Conservation (phyloP, 2,329 filamentous ascomycete species). For the Pseudogymnoascus sp. region DNA sequence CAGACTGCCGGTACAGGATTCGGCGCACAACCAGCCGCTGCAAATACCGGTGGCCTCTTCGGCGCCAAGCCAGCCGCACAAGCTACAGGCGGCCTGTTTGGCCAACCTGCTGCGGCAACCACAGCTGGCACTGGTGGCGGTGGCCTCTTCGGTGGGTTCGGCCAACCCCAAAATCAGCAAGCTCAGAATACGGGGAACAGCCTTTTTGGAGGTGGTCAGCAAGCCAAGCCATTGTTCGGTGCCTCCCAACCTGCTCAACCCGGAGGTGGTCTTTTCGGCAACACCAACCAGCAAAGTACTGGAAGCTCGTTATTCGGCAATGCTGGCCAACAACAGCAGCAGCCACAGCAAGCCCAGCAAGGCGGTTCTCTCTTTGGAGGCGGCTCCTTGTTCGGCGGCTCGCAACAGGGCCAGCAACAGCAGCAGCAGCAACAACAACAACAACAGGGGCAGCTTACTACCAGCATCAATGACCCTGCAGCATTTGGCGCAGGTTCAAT, state of each 20-base stretch:
- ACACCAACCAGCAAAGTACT: conserved; percentile 32
- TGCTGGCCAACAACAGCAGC: conserved; percentile 19
- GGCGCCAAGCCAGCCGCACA: conserved; percentile 32
- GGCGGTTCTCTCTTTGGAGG: conserved; percentile 54
- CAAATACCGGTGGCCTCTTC: conserved; percentile 34
- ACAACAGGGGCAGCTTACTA: conserved; percentile 59
- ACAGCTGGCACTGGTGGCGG: conserved; percentile 34
- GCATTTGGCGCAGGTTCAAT: conserved; percentile 86
- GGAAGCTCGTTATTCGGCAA: conserved; percentile 24
- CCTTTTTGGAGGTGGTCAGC: conserved; percentile 48
- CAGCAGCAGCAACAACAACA: conserved; percentile 45
- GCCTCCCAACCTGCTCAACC: conserved; percentile 34
- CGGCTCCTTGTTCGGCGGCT: conserved; percentile 53
- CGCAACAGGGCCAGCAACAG: conserved; percentile 42
- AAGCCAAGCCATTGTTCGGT: conserved; percentile 51
- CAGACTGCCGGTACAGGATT: conserved; percentile 14
- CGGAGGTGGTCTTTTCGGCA: conserved; percentile 49
- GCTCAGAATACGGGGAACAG: conserved; percentile 36
- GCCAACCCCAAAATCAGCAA: conserved; percentile 31
- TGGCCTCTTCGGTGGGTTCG: conserved; percentile 25
- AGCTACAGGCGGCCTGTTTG: conserved; percentile 35
- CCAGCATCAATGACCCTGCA: conserved; percentile 74
- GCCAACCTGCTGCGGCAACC: conserved; percentile 29
- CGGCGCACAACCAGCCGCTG: conserved; percentile 17
- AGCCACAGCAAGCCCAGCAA: conserved; percentile 41